A percentile compares a stretch with the other conserved stretches of the same genome.
phyloP scores from a whole-genome alignment of 176 grass and related monocot genomes.

The Triticum turgidum region DNA sequence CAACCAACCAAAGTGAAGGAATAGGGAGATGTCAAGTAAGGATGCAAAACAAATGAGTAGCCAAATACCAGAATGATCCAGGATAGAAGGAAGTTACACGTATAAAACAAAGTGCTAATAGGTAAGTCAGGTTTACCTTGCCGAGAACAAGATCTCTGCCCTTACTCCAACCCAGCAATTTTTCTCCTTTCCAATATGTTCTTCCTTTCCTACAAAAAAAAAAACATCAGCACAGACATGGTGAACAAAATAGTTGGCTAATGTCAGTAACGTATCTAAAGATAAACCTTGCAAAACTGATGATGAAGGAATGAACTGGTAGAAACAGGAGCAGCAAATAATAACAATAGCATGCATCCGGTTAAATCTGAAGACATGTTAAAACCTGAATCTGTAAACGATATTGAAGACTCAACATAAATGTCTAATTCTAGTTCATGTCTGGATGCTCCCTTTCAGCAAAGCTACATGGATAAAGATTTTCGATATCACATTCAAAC shows the following conservation, averaged over 20 bases:
- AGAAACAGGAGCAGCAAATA: background rate
- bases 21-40: background rate
- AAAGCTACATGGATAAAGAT: conserved; percentile 4
- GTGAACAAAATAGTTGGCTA: background rate
- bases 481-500: background rate
- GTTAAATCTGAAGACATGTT: background rate
- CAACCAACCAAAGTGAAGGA: background rate
- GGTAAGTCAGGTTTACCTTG: conserved; percentile 2
- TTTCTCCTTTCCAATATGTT: conserved; percentile 15
- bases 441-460: background rate
- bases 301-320: background rate
- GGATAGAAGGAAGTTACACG: background rate
- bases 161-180: conserved; percentile 27
- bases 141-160: background rate
- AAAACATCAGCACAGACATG: background rate
- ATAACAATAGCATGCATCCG: background rate
- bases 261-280: background rate
- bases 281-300: background rate
- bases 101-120: background rate
- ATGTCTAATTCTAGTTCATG: background rate
- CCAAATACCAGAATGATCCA: background rate
- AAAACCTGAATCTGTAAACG: background rate
- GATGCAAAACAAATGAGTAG: background rate
- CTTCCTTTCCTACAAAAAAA: conserved; percentile 26
- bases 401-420: background rate